Evolutionary conservation across 2,329 filamentous ascomycete species (phyloP).

Genomic region (Drechslerella coelobrocha): DNA sequence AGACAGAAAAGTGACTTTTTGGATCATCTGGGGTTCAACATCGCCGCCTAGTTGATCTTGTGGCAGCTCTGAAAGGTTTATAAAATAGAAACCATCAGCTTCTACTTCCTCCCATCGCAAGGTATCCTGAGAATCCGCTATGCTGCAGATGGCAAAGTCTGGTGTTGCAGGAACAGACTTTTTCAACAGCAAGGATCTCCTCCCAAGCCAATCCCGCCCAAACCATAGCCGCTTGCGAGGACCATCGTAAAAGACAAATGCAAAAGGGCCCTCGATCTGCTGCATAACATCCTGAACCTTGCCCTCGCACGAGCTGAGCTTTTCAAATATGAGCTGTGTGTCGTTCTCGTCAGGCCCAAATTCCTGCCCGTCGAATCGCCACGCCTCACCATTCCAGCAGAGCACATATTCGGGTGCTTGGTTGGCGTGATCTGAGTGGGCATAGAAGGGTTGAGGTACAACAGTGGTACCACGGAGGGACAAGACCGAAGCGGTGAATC

Average conservation of each 20-base stretch:
- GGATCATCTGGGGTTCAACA: not conserved
- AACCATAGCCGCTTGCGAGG: constrained; percentile 72
- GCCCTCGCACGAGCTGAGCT: constrained; percentile 61
- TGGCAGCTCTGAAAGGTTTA: constrained; percentile 63
- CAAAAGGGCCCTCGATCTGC: constrained; percentile 79
- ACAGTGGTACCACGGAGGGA: constrained; percentile 79
- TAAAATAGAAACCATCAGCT: constrained; percentile 78
- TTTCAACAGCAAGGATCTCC: constrained; percentile 77
- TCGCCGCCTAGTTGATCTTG: not conserved
- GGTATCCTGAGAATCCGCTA: constrained; percentile 62
- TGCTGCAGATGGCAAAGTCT: constrained; percentile 52
- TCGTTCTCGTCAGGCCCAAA: constrained; percentile 74
- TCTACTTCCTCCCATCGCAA: constrained; percentile 84
- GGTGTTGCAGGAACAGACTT: constrained; percentile 55
- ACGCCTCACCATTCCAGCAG: constrained; percentile 98
- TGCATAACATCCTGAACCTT: constrained; percentile 65
- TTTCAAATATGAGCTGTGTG: constrained; percentile 71
- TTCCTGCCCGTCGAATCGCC: constrained; percentile 69
- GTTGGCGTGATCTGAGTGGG: constrained; percentile 59
- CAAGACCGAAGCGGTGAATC: constrained; percentile 84
- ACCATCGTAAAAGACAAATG: constrained; percentile 82
- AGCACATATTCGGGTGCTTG: constrained; percentile 59
- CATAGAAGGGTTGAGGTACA: constrained; percentile 73
- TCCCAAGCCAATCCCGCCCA: constrained; percentile 83
- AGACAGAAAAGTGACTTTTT: constrained; percentile 17